Evolutionary conservation across 31 red algal species (phyloP), one percentile per base, ranked within the genome.

Genomic region (Asparagopsis taxiformis): DNA sequence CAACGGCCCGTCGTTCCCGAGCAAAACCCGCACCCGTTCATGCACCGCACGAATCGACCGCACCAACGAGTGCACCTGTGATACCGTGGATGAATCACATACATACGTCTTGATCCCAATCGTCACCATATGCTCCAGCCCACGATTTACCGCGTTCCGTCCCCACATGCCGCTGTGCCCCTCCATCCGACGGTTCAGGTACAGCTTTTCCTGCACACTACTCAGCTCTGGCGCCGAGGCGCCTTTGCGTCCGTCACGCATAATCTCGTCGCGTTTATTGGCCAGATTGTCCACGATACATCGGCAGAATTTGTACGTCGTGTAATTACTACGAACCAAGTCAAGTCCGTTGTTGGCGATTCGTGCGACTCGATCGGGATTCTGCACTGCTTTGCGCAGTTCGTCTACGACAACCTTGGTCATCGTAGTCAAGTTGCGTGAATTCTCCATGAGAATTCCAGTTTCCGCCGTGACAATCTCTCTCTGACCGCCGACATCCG

Each of bases 71-170:
- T 70, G 57, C 17, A 86, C 71, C 50, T 75, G 70, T 20, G 52
- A 4, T 10, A 44, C 19, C 2, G 54, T 77, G 11, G 44, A 66
- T n/a, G 31, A 24, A 63, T 86, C 82, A 53, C 82, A 86, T 29
- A 86, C 70, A 33, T 68, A 86, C 2, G 82, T 76, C 35, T 86
- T 86, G 33, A 86, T 69, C 21, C 82, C 82, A 70, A 86, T 70
- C 9, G 82, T 86, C 1, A 86, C 16, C 3, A 70, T 55, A 10
- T 54, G 32, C 51, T 66, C 70, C 3, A 86, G 29, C 15, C 66
- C 34, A 3, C 82, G 38, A 21, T 33, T 19, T 24, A 75, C 70
- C 7, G 19, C 23, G 4, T 86, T 65, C 31, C 70, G 57, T 20
- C 72, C 57, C 46, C 58, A 86, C 31, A 75, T 55, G 16, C 70